These are phyloP conservation scores for Pichia terricola DNA, from an alignment of 1,139 yeast genomes.

Conservation along the genomic window DNA sequence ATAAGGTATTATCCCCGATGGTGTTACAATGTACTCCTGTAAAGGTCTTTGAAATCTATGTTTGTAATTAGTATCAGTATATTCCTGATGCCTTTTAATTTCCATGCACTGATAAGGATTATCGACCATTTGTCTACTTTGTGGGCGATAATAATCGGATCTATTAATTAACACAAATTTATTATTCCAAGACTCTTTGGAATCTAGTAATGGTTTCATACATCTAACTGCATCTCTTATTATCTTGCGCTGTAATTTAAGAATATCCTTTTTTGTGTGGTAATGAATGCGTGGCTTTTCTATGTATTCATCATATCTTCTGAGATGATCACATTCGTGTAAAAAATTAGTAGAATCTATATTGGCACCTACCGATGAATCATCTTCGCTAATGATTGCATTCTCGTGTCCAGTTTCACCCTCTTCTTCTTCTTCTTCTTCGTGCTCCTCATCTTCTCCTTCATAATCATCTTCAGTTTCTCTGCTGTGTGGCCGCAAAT, in stretches of 20 bases:
- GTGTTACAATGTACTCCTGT: conserved; percentile 27
- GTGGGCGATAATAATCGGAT: conserved; percentile 8
- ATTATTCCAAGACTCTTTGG: conserved; percentile 26
- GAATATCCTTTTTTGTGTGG: conserved; percentile 2
- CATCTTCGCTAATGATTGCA: not conserved
- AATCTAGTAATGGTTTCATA: conserved; percentile 21
- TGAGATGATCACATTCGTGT: not conserved
- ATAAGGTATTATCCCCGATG: conserved; percentile 23
- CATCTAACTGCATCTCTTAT: conserved; percentile 25
- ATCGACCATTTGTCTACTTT: conserved; percentile 3
- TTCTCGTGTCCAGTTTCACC: conserved; percentile 3
- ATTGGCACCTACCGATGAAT: too few species aligned
- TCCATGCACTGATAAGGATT: conserved; percentile 7
- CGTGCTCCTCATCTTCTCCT: conserved; percentile 12
- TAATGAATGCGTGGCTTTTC: conserved; percentile 4
- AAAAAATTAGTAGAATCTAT: too few species aligned
- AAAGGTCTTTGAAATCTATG: conserved; percentile 17
- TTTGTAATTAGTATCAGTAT: conserved; percentile 6
- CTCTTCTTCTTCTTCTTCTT: conserved; percentile 6
- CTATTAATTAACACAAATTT: conserved; percentile 20
- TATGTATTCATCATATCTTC: conserved; percentile 12
- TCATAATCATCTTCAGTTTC: conserved; percentile 12
- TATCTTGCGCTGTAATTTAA: conserved; percentile 19
- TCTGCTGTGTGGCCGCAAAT: not conserved
- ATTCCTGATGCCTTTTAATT: conserved; percentile 5